Conservation (phyloP, 2,329 filamentous ascomycete species). For the Cryphonectria parasitica region DNA sequence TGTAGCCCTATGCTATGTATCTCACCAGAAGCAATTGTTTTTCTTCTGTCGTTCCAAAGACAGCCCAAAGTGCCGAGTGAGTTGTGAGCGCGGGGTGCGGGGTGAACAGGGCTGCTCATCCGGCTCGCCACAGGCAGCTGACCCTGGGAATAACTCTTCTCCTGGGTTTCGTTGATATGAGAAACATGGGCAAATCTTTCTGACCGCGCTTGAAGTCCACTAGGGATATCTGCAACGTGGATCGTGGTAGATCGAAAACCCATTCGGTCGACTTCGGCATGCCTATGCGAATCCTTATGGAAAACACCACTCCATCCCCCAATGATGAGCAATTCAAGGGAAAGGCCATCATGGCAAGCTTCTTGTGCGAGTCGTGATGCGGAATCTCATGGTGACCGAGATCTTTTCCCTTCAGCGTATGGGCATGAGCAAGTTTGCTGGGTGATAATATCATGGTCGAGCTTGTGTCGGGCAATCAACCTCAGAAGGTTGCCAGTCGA, state of each 20-base stretch:
- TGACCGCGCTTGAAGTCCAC: background rate
- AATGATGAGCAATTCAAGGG: background rate
- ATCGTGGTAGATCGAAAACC: background rate
- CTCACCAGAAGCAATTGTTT: background rate
- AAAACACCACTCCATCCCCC: background rate
- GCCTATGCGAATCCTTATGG: background rate
- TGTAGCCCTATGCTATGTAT: background rate
- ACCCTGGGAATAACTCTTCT: slow-evolving; percentile 8
- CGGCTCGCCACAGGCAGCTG: background rate
- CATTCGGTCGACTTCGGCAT: background rate
- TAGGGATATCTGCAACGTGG: background rate
- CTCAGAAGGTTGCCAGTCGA: background rate
- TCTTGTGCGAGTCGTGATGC: too few relatives aligned
- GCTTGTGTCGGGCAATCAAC: background rate
- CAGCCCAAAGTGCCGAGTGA: slow-evolving; percentile 17
- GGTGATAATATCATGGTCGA: background rate
- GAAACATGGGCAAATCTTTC: background rate
- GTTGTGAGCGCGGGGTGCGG: slow-evolving; percentile 22
- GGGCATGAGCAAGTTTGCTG: background rate
- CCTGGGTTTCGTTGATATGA: background rate
- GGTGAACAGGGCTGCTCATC: slow-evolving; percentile 2
- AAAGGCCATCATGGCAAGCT: background rate
- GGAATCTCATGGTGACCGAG: background rate
- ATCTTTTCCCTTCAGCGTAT: background rate
- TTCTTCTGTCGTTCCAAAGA: background rate